Evolutionary conservation across 1,284 basidiomycete genomes (phyloP).

Genomic region (Irpex lacteus): DNA sequence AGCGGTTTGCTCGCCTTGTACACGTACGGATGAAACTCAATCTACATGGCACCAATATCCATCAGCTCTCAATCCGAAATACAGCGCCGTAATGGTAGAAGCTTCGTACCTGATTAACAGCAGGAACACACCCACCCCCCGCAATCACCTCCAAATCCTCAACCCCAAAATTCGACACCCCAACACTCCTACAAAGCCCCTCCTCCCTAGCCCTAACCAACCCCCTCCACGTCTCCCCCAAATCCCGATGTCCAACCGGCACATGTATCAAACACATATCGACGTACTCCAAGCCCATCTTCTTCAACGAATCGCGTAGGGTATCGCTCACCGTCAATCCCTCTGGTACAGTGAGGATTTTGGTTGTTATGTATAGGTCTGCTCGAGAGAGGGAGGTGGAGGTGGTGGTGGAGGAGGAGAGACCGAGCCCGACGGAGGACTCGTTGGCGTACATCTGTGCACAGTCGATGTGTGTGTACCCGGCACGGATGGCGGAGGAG

Average conservation of each 20-base stretch:
- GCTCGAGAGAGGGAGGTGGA: slow-evolving; percentile 34
- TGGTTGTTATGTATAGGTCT: slow-evolving; percentile 63
- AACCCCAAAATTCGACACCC: slow-evolving; percentile 76
- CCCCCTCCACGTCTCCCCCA: slow-evolving; percentile 59
- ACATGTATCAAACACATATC: slow-evolving; percentile 73
- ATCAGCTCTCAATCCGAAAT: neutral
- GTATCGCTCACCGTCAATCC: slow-evolving; percentile 44
- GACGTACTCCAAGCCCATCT: slow-evolving; percentile 62
- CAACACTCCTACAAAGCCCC: slow-evolving; percentile 71
- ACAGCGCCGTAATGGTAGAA: too few relatives aligned
- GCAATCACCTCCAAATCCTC: slow-evolving; percentile 60
- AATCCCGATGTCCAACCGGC: slow-evolving; percentile 34
- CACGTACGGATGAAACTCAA: slow-evolving; percentile 82
- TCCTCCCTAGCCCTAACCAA: slow-evolving; percentile 64
- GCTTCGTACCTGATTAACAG: slow-evolving; percentile 72
- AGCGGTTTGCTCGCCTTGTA: slow-evolving; percentile 56
- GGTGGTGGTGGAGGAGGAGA: slow-evolving; percentile 35
- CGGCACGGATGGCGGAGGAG: slow-evolving; percentile 51
- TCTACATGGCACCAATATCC: slow-evolving; percentile 38
- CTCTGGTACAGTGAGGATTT: slow-evolving; percentile 39
- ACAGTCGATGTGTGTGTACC: slow-evolving; percentile 66
- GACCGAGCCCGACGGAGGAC: slow-evolving; percentile 43
- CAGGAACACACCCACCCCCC: slow-evolving; percentile 54
- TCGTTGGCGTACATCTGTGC: slow-evolving; percentile 68
- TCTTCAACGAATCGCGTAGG: slow-evolving; percentile 47